These are phyloP conservation scores for Diplotaxis tenuifolia DNA, from an alignment of 345 rosid species.

Conservation along the genomic window DNA sequence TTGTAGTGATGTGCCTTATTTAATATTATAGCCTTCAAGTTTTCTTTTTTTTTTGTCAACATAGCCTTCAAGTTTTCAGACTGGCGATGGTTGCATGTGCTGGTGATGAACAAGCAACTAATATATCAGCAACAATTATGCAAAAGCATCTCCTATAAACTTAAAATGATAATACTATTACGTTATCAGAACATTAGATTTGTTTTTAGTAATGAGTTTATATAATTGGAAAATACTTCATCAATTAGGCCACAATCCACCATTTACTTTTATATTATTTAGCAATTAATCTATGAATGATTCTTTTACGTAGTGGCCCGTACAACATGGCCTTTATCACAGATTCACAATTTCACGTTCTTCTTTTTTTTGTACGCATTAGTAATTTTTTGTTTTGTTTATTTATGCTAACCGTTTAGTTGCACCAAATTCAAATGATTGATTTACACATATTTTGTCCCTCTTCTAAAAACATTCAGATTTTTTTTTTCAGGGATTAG, in stretches of 20 bases:
- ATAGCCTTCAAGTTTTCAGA: conserved; percentile 20
- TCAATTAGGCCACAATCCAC: conserved; percentile 23
- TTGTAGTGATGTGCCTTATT: background rate
- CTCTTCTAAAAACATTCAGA: background rate
- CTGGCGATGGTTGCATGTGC: conserved; percentile 31
- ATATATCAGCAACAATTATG: conserved; percentile 30
- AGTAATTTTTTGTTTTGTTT: background rate
- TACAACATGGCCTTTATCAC: conserved; percentile 31
- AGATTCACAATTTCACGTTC: conserved; percentile 27
- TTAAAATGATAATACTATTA: background rate
- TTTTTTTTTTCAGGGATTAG: background rate
- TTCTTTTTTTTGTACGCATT: background rate
- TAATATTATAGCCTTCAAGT: conserved; percentile 13
- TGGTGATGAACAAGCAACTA: conserved; percentile 32
- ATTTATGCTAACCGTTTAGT: background rate
- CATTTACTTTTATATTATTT: conserved; percentile 1
- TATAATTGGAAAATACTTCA: background rate
- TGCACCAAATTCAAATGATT: conserved; percentile 20
- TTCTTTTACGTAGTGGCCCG: conserved; percentile 32
- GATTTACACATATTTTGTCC: background rate
- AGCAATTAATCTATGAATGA: conserved; percentile 12
- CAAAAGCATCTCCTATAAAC: conserved; percentile 12
- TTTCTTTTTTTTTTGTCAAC: no score
- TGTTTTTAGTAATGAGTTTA: background rate
- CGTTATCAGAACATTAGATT: background rate